Conservation (phyloP, 2,329 filamentous ascomycete genomes). For the Xylaria sp. region DNA sequence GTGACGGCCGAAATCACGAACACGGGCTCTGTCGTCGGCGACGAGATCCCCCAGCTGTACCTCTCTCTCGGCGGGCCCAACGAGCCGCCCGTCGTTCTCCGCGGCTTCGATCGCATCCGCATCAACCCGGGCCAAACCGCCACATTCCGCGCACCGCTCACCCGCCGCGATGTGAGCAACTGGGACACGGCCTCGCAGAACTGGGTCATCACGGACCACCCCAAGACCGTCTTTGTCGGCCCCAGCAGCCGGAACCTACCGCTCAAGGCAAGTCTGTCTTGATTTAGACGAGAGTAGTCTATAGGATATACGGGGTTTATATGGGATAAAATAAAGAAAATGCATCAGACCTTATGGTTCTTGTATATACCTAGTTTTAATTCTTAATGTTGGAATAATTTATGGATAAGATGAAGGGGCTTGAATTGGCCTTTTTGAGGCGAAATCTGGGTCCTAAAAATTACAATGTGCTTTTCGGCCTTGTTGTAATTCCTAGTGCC, state of each 20-base stretch:
- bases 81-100: conserved; percentile 70
- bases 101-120: conserved; percentile 79
- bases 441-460: too few relatives aligned
- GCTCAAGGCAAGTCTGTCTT: conserved; percentile 38
- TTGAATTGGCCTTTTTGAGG: too few relatives aligned
- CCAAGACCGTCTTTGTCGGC: conserved; percentile 62
- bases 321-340: background rate
- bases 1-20: conserved; percentile 74
- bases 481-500: too few relatives aligned
- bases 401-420: background rate
- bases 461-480: too few relatives aligned
- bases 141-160: conserved; percentile 72
- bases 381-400: conserved; percentile 18
- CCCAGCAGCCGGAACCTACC: conserved; percentile 61
- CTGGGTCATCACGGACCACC: conserved; percentile 68
- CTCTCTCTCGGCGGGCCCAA: conserved; percentile 78
- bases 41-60: conserved; percentile 80
- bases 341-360: conserved; percentile 2
- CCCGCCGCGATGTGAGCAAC: conserved; percentile 81
- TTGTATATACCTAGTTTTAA: conserved; percentile 24
- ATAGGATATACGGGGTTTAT: background rate
- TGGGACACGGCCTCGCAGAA: conserved; percentile 84
- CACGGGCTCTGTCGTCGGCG: conserved; percentile 67
- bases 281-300: background rate
- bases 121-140: conserved; percentile 72